These are phyloP conservation scores for Lodderomyces parapsilosis DNA, from an alignment of 1,139 yeast species.

Conservation along the genomic window DNA sequence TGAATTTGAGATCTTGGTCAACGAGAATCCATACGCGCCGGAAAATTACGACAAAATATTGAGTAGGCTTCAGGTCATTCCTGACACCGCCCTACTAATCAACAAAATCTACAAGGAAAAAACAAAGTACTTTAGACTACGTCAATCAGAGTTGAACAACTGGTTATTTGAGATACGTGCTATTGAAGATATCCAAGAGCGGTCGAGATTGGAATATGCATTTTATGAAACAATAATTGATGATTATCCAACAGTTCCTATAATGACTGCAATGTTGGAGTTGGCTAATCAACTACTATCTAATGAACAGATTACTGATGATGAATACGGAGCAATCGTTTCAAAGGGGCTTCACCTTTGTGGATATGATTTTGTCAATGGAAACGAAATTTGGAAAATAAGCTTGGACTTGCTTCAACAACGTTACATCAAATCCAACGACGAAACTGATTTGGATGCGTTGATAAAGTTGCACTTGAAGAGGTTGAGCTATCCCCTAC, in stretches of 20 bases:
- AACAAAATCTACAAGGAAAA: constrained; percentile 21
- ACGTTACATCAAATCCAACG: constrained; percentile 11
- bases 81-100: constrained; percentile 12
- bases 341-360: constrained; percentile 27
- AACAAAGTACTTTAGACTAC: constrained; percentile 19
- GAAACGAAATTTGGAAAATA: constrained; percentile 36
- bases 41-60: constrained; percentile 23
- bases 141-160: constrained; percentile 23
- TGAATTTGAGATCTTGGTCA: constrained; percentile 3
- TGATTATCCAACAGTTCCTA: constrained; percentile 20
- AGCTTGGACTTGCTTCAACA: constrained; percentile 18
- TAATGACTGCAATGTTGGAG: constrained; percentile 21
- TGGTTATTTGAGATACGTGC: constrained; percentile 26
- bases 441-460: constrained; percentile 18
- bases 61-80: constrained; percentile 12
- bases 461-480: constrained; percentile 27
- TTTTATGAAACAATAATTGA: constrained; percentile 19
- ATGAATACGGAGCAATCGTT: constrained; percentile 16
- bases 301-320: constrained; percentile 12
- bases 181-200: constrained; percentile 15
- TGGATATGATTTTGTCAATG: constrained; percentile 33
- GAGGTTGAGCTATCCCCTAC: constrained; percentile 45
- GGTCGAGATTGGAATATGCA: constrained; percentile 14
- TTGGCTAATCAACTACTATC: constrained; percentile 4
- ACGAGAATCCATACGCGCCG: constrained; percentile 7